Conservation (phyloP, 345 rosid genomes). For the Camelina neglecta region DNA sequence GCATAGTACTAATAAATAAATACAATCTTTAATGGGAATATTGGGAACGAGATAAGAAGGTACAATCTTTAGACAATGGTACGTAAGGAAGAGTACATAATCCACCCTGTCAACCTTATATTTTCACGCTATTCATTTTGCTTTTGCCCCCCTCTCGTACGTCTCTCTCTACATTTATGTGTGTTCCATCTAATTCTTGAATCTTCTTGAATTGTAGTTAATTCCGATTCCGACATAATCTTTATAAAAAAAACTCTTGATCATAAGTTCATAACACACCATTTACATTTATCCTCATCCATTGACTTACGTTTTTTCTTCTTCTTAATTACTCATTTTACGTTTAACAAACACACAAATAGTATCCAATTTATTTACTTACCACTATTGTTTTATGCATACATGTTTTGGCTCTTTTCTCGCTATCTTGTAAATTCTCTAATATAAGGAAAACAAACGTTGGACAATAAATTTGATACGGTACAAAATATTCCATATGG, state of each 20-base stretch:
- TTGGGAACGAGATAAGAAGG: constrained; percentile 27
- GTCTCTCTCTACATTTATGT: constrained; percentile 16
- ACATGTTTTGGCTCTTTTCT: not conserved
- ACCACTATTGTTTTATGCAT: not conserved
- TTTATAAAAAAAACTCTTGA: constrained; percentile 16
- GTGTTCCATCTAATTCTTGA: constrained; percentile 25
- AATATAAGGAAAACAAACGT: constrained; percentile 27
- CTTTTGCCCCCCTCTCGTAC: not conserved
- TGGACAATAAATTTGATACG: constrained; percentile 8
- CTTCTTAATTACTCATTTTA: not conserved
- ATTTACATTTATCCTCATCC: not conserved
- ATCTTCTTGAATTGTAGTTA: constrained; percentile 24
- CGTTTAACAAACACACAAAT: not conserved
- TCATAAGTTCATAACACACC: not conserved
- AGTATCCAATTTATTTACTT: not conserved
- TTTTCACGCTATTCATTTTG: constrained; percentile 16
- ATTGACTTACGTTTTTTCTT: not conserved
- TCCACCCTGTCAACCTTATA: not conserved
- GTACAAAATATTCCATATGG: constrained; percentile 32
- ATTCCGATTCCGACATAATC: constrained; percentile 9
- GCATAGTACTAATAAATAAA: not conserved
- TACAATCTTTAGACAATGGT: constrained; percentile 30
- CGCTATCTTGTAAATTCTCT: not conserved
- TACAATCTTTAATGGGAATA: constrained; percentile 14
- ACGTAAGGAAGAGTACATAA: constrained; percentile 34